Conservation (phyloP, 2,329 filamentous ascomycete species). For the Ampelomyces quisqualis region DNA sequence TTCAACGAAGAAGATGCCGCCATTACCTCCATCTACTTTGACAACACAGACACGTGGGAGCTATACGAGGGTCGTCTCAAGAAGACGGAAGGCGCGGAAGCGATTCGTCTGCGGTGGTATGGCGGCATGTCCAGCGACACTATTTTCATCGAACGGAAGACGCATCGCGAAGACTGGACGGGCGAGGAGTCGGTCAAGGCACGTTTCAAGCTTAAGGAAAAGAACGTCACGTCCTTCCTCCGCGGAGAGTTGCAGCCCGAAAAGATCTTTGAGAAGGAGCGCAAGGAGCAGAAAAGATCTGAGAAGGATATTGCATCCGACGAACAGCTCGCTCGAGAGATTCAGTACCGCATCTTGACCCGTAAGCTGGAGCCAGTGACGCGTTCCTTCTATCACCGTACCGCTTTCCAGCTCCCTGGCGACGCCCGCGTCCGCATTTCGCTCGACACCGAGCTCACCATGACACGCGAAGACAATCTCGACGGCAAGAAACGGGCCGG, state of each 20-base stretch:
- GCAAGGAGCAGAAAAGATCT: slow-evolving; percentile 91
- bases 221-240: slow-evolving; percentile 92
- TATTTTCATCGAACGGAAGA: slow-evolving; percentile 97
- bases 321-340: slow-evolving; percentile 83
- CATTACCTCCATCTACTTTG: slow-evolving; percentile 98
- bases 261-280: slow-evolving; percentile 92
- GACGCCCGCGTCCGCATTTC: slow-evolving; percentile 96
- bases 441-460: slow-evolving; percentile 91
- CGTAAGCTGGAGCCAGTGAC: slow-evolving; percentile 86
- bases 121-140: slow-evolving; percentile 93
- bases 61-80: slow-evolving; percentile 91
- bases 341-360: slow-evolving; percentile 90
- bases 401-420: slow-evolving; percentile 93
- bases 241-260: slow-evolving; percentile 79
- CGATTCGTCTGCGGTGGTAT: slow-evolving; percentile 95
- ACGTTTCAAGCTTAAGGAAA: slow-evolving; percentile 92
- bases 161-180: slow-evolving; percentile 98
- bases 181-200: slow-evolving; percentile 99
- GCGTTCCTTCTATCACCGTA: slow-evolving; percentile 96
- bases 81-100: slow-evolving; percentile 97
- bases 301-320: slow-evolving; percentile 89
- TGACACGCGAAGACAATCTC: slow-evolving; percentile 93
- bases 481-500: slow-evolving; percentile 75
- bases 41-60: slow-evolving; percentile 92
- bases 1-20: slow-evolving; percentile 88